A percentile compares a stretch with the other conserved stretches of the same genome.
Conservation (phyloP, 2,329 filamentous ascomycete genomes). For the Colletotrichum abscissum region DNA sequence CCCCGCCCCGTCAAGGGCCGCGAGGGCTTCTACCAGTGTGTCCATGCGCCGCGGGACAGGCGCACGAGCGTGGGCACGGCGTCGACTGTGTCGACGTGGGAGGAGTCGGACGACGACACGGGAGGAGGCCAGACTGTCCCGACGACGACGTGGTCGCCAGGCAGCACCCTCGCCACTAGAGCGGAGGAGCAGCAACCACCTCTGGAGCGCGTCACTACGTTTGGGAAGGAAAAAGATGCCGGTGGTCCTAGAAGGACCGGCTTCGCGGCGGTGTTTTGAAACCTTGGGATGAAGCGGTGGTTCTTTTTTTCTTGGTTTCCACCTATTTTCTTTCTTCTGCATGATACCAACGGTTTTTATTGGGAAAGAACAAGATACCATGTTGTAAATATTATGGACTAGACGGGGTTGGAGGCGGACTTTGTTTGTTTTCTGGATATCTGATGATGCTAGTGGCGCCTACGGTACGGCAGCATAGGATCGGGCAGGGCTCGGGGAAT, state of each 20-base stretch:
- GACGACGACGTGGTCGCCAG: constrained; percentile 64
- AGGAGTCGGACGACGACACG: constrained; percentile 54
- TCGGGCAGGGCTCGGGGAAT: neutral
- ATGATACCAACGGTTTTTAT: constrained; percentile 32
- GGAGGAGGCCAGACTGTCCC: constrained; percentile 53
- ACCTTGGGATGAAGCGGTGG: neutral
- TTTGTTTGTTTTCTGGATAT: constrained; percentile 1
- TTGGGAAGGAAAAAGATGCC: constrained; percentile 27
- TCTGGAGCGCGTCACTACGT: constrained; percentile 34
- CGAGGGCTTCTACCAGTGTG: constrained; percentile 70
- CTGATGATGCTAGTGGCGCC: constrained; percentile 22
- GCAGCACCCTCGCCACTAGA: constrained; percentile 54
- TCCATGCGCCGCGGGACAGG: constrained; percentile 49
- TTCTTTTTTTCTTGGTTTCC: too few relatives aligned
- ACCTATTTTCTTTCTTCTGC: neutral
- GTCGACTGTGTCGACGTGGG: constrained; percentile 63
- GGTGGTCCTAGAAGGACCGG: constrained; percentile 16
- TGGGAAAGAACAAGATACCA: constrained; percentile 29
- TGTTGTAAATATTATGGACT: constrained; percentile 14
- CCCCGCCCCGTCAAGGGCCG: constrained; percentile 62
- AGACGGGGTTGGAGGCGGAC: constrained; percentile 11
- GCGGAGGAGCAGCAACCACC: constrained; percentile 50
- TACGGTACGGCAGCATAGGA: neutral
- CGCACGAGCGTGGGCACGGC: constrained; percentile 58
- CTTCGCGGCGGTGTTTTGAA: constrained; percentile 34